phyloP scores from a whole-genome alignment of 305 asterid genomes.

The Fraxinus xanthoxyloides region DNA sequence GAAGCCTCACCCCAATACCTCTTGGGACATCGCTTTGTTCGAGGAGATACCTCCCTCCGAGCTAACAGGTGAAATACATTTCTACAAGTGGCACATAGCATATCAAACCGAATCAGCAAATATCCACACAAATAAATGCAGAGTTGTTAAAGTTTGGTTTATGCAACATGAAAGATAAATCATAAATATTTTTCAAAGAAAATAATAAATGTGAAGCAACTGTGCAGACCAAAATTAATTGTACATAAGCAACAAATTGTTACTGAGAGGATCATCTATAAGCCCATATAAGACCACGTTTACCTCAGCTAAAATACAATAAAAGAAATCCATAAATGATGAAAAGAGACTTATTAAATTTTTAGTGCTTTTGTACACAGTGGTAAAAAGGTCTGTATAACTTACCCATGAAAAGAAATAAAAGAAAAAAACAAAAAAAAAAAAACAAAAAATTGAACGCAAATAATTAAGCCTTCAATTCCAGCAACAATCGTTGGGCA shows the following conservation, averaged over 20 bases:
- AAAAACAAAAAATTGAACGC: not conserved
- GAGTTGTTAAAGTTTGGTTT: not conserved
- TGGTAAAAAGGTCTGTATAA: not conserved
- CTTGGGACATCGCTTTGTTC: not conserved
- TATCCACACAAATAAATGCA: conserved; percentile 4
- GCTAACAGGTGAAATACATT: conserved; percentile 69
- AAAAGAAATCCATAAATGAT: not conserved
- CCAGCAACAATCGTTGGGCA: not conserved
- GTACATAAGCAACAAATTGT: not conserved
- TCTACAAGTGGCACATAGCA: conserved; percentile 45
- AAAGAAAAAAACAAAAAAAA: not conserved
- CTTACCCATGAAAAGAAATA: not conserved
- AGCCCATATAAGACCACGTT: not conserved
- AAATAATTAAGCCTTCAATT: not conserved
- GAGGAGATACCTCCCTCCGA: conserved; percentile 64
- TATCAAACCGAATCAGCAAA: conserved; percentile 16
- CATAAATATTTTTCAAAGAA: not conserved
- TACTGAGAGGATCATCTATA: not conserved
- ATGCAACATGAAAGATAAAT: not conserved
- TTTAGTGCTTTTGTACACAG: not conserved
- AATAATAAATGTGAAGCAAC: not conserved
- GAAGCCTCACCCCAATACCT: not conserved
- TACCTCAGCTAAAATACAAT: not conserved
- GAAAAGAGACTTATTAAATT: not conserved
- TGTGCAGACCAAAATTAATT: not conserved